Conservation (phyloP, 352 stramenopile species). For the Phytophthora uliginosa region DNA sequence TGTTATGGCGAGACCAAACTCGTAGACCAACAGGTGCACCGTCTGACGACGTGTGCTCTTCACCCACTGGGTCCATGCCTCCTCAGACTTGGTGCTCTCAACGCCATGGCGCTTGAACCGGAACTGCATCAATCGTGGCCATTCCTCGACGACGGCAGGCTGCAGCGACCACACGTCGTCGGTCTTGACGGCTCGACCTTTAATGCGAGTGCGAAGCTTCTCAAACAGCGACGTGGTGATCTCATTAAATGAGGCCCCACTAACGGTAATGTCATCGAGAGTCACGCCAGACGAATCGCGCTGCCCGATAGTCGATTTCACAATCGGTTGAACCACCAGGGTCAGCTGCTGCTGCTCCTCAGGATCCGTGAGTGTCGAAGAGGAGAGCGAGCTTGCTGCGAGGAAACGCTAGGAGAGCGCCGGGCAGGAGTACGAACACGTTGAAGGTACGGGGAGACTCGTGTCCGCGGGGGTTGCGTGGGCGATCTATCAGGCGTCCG, state of each 20-base stretch:
- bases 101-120: constrained; percentile 13
- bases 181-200: constrained; percentile 10
- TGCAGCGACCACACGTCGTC: constrained; percentile 19
- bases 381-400: background rate
- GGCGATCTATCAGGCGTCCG: background rate
- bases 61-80: constrained; percentile 25
- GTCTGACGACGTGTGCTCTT: constrained; percentile 8
- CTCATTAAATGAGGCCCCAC: constrained; percentile 10
- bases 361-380: background rate
- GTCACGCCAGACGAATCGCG: constrained; percentile 17
- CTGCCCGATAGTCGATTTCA: constrained; percentile 21
- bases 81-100: constrained; percentile 2
- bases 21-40: constrained; percentile 20
- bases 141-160: background rate
- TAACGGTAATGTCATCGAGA: background rate
- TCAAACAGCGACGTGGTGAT: constrained; percentile 13
- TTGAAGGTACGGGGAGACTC: background rate
- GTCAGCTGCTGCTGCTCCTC: background rate
- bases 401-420: background rate
- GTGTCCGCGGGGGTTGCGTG: background rate
- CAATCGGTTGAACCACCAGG: too few species aligned
- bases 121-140: constrained; percentile 26
- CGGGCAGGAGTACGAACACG: background rate
- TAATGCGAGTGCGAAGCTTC: background rate
- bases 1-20: constrained; percentile 11